Evolutionary conservation across 2,329 filamentous ascomycete species (phyloP).

Genomic region (Ophiostoma triangulosporum): DNA sequence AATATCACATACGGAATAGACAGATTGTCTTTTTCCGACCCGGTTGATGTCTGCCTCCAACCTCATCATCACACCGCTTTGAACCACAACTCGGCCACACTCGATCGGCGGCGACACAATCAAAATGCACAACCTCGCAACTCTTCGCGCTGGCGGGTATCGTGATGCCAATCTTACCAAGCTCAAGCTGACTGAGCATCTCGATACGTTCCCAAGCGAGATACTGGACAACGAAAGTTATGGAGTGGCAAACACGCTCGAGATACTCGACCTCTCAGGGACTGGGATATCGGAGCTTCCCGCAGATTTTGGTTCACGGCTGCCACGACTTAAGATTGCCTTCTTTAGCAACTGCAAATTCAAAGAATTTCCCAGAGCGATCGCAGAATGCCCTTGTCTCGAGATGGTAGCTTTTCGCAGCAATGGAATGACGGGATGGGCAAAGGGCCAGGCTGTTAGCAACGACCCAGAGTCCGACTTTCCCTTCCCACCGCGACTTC

Average conservation of each 20-base stretch:
- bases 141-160: slow-evolving; percentile 22
- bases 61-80: neutral
- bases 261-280: slow-evolving; percentile 34
- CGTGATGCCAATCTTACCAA: slow-evolving; percentile 17
- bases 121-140: slow-evolving; percentile 21
- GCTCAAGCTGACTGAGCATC: slow-evolving; percentile 23
- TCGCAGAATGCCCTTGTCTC: slow-evolving; percentile 29
- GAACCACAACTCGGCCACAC: neutral
- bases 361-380: slow-evolving; percentile 25
- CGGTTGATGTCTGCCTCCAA: no score
- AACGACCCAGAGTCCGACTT: slow-evolving; percentile 20
- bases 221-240: slow-evolving; percentile 20
- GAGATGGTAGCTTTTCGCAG: slow-evolving; percentile 35
- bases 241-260: slow-evolving; percentile 25
- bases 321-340: slow-evolving; percentile 31
- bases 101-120: neutral
- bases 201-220: slow-evolving; percentile 25
- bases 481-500: slow-evolving; percentile 26
- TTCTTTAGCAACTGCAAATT: slow-evolving; percentile 35
- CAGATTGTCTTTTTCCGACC: no score
- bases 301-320: slow-evolving; percentile 21
- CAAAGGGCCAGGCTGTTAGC: slow-evolving; percentile 16
- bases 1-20: no score
- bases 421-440: slow-evolving; percentile 29
- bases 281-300: slow-evolving; percentile 29